Evolutionary conservation across 2,329 filamentous ascomycete species (phyloP), one percentile per base, ranked within the genome.

Genomic region (Verticillium albo-atrum): DNA sequence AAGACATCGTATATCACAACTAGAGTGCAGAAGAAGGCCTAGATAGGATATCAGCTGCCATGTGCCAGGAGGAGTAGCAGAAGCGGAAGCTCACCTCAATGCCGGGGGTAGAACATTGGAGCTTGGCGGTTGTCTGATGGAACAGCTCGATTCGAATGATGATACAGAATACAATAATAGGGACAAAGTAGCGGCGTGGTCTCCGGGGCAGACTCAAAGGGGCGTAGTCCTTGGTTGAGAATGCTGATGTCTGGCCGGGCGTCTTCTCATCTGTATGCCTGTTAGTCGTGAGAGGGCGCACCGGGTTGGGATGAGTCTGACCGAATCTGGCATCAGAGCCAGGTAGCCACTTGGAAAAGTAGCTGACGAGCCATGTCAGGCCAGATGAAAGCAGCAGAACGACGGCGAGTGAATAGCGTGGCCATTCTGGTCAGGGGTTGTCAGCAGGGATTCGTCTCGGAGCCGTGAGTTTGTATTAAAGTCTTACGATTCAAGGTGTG

Each of bases 51-150:
- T 3, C 10, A 27, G 23, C 30, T 23, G 3, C 2, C 7, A 15
- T 20, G 15, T 14, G 35, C 2, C 14, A 2, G 2, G 5, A 51
- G 23, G 30, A 14, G 26, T 20, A 25, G 25, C 20, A 9, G 32
- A 32, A 14, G 15, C 20, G 6, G 30, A 6, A 7, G 62, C 68
- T 61, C 59, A 78, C 81, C 75, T 84, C 80, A 17, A 84, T 64
- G 3, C 82, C 82, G 23, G 77, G 71, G 14, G 69, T 72, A 6
- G 80, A 74, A 65, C 83, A 86, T 68, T 84, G 81, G 35, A 82
- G 75, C 60, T 79, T 74, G 27, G 71, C 69, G 15, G 78, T 74
- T 1, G 82, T 75, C 32, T 68, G 71, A 56, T 82, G 75, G 35
- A 80, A 78, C 2, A 80, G 67, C 61, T 83, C 79, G 17, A 84